A percentile compares a stretch with the other conserved stretches of the same genome.
phyloP scores from a whole-genome alignment of 257 asterid species.

The Plantago major region DNA sequence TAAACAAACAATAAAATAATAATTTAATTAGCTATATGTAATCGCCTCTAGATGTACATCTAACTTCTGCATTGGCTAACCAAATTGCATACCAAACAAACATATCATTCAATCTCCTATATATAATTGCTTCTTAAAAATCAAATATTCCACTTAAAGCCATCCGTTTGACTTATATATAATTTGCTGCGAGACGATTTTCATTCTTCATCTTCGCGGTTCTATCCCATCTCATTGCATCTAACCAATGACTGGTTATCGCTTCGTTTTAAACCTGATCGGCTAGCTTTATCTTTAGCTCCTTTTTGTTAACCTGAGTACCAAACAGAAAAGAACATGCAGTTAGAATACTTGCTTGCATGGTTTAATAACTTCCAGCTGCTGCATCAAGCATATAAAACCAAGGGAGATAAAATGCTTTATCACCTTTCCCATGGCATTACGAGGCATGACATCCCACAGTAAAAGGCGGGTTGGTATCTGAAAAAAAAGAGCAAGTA shows the following conservation, averaged over 20 bases:
- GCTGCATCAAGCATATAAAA: neutral
- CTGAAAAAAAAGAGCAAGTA: constrained; percentile 28
- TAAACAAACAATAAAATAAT: neutral
- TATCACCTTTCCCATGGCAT: constrained; percentile 93
- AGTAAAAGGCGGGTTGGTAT: constrained; percentile 69
- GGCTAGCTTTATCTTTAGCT: constrained; percentile 55
- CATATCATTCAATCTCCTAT: too few species aligned
- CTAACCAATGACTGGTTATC: neutral
- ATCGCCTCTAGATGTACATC: neutral
- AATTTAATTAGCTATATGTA: neutral
- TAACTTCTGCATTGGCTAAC: neutral
- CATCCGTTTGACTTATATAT: neutral
- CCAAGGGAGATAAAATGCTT: neutral
- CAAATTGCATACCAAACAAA: neutral
- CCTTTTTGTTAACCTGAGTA: constrained; percentile 80
- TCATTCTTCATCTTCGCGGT: neutral
- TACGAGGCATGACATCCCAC: constrained; percentile 85
- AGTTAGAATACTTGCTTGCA: neutral
- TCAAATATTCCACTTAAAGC: neutral
- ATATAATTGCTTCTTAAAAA: neutral
- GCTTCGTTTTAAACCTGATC: constrained; percentile 23
- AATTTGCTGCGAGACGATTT: neutral
- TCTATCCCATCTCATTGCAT: neutral
- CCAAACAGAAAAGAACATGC: neutral
- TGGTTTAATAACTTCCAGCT: too few species aligned